A percentile compares a stretch with the other conserved stretches of the same genome.
Conservation (phyloP, 2,329 filamentous ascomycete genomes). For the Verticillium nonalfalfae region DNA sequence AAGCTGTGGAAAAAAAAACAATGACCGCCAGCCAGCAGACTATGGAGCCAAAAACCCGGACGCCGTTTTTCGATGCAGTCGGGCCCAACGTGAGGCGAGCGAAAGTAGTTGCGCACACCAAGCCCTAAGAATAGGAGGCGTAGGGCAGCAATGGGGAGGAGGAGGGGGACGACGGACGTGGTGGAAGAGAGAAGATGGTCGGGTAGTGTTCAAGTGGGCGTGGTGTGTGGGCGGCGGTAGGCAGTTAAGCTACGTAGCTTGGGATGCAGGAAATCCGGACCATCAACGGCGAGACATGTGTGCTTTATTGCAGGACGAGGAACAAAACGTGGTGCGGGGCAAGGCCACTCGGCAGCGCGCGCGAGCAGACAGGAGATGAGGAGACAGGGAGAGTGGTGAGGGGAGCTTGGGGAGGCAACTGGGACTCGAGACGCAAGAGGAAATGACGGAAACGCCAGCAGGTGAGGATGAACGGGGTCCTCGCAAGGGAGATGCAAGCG, state of each 20-base stretch:
- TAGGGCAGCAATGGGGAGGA: slow-evolving; percentile 10
- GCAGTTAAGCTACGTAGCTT: slow-evolving; percentile 38
- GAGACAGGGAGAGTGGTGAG: not conserved
- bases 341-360: slow-evolving; percentile 23
- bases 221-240: slow-evolving; percentile 29
- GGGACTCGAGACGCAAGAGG: slow-evolving; percentile 30
- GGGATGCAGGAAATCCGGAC: slow-evolving; percentile 41
- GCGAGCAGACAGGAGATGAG: not conserved
- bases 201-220: slow-evolving; percentile 12
- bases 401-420: not conserved
- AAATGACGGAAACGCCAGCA: slow-evolving; percentile 25
- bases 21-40: slow-evolving; percentile 16
- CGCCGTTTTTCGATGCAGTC: slow-evolving; percentile 39
- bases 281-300: slow-evolving; percentile 55
- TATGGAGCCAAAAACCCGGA: slow-evolving; percentile 23
- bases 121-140: slow-evolving; percentile 8
- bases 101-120: slow-evolving; percentile 22
- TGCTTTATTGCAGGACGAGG: slow-evolving; percentile 57
- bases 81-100: slow-evolving; percentile 45
- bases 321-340: slow-evolving; percentile 37
- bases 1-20: slow-evolving; percentile 11
- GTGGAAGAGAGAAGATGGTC: slow-evolving; percentile 3
- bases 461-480: slow-evolving; percentile 29
- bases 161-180: slow-evolving; percentile 7
- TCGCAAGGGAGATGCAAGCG: slow-evolving; percentile 44